A percentile compares a stretch with the other conserved stretches of the same genome.
Evolutionary conservation across 23 red algal genomes (phyloP).

Genomic region (Agarophyton chilense): DNA sequence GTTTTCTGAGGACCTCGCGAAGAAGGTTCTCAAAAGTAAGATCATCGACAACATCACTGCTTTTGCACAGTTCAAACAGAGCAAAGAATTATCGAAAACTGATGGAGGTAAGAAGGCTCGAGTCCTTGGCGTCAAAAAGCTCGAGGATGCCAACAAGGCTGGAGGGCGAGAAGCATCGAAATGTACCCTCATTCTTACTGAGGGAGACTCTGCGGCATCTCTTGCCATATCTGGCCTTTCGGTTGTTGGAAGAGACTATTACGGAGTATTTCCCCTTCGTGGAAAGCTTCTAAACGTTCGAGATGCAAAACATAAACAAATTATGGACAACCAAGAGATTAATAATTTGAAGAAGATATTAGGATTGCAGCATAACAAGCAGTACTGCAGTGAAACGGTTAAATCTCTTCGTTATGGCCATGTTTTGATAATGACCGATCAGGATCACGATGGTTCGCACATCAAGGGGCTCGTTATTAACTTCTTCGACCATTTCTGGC

Average conservation of each 20-base stretch:
- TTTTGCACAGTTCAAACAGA: conserved; percentile 90
- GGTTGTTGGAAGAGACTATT: conserved; percentile 95
- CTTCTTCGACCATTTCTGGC: conserved; percentile 99
- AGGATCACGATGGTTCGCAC: conserved; percentile 99
- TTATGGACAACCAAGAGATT: conserved; percentile 96
- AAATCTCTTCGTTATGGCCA: conserved; percentile 95
- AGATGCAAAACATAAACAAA: conserved; percentile 93
- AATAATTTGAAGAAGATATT: conserved; percentile 94
- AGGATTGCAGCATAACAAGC: conserved; percentile 87
- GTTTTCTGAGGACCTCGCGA: conserved; percentile 75
- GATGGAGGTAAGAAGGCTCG: conserved; percentile 94
- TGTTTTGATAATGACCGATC: conserved; percentile 99
- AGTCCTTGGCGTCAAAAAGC: conserved; percentile 86
- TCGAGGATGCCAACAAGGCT: conserved; percentile 97
- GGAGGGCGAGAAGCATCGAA: conserved; percentile 81
- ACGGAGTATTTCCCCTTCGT: conserved; percentile 95
- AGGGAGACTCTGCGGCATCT: conserved; percentile 98
- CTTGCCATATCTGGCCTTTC: conserved; percentile 94
- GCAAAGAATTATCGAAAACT: conserved; percentile 94
- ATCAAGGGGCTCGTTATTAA: conserved; percentile 99
- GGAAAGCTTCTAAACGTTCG: conserved; percentile 99
- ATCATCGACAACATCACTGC: conserved; percentile 87
- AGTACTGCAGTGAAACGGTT: conserved; percentile 69
- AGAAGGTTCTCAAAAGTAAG: conserved; percentile 77
- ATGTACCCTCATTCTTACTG: conserved; percentile 98